A percentile compares a stretch with the other conserved stretches of the same genome.
These are phyloP conservation scores for Gnetum montanum DNA, from an alignment of 75 land plant species.

Conservation along the genomic window DNA sequence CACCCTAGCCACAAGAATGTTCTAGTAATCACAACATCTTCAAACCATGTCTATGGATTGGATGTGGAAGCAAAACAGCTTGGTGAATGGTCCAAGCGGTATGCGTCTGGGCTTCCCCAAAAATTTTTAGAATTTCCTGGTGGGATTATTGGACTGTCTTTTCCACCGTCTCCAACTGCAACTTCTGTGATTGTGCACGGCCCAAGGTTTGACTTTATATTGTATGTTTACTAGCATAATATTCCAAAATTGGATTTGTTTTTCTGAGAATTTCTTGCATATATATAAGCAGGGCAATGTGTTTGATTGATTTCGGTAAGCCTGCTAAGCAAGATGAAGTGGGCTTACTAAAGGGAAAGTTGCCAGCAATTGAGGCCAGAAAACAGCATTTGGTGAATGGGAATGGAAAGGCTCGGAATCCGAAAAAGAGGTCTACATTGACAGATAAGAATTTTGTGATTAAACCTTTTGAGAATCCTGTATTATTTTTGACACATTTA, in stretches of 20 bases:
- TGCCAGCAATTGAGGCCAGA: background rate
- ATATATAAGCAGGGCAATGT: constrained; percentile 72
- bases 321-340: constrained; percentile 48
- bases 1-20: constrained; percentile 53
- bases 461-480: constrained; percentile 59
- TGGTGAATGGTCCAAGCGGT: constrained; percentile 79
- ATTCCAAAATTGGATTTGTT: background rate
- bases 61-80: constrained; percentile 78
- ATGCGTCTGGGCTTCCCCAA: constrained; percentile 47
- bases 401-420: constrained; percentile 20
- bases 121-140: constrained; percentile 87
- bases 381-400: constrained; percentile 24
- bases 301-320: constrained; percentile 78
- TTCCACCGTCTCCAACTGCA: constrained; percentile 43
- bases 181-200: constrained; percentile 74
- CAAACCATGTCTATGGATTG: constrained; percentile 69
- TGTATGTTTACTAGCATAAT: constrained; percentile 6
- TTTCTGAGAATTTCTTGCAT: background rate
- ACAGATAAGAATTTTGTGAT: constrained; percentile 50
- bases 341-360: constrained; percentile 7
- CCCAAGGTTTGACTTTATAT: constrained; percentile 50
- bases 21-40: constrained; percentile 67
- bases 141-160: constrained; percentile 74
- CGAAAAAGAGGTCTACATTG: constrained; percentile 3
- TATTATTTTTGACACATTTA: constrained; percentile 77